Base-by-base conservation (phyloP, 805 yeast species). In the Saturnispora dispora region DNA sequence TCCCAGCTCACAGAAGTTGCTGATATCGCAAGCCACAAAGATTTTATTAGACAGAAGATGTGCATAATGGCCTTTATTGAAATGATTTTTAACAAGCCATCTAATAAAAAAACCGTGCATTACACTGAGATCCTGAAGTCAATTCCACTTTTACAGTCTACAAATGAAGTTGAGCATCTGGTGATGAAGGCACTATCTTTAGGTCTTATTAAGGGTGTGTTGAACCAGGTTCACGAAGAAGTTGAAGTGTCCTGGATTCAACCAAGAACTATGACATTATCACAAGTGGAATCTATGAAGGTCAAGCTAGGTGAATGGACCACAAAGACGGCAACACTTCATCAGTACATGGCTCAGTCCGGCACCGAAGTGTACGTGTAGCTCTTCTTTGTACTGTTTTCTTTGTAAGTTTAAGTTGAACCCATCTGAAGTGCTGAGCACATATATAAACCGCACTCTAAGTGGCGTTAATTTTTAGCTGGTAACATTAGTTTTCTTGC, bases 171-270 rank as follows among this genome's bases (percentile, higher is more conserved):
- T 36, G 99, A 93, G 71, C 85, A 83, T 60, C 74, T 93, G 62
- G 83, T 91, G 32, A 90, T 93, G 85, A 88, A 88, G 71, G 90
- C 96, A 39, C 79, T 93, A 56, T 81, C 93, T 56, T 72, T 93
- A 52, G 87, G 86, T 17, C 75, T 93, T 58, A 76, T 93, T 62
- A 81, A 81, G 66, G 99, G 99, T n/a, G 75, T 79, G 48, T 91
- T 93, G 59, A 95, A 93, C 65, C 95, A 93, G 71, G 87, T 89
- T 42, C 78, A 79, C 47, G 79, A 83, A 65, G 71, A 83, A 13
- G 85, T 93, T 52, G 81, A 84, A 33, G 82, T 93, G 46, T 81
- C 85, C 27, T 93, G 99, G 99, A 83, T 91, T 55, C 98, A 93
- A 73, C 98, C 99, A 53, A 78, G 98, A 62, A 87, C 89, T 51